Evolutionary conservation across 495 filamentous ascomycete species (phyloP).

Genomic region (Podospora pseudocomata): DNA sequence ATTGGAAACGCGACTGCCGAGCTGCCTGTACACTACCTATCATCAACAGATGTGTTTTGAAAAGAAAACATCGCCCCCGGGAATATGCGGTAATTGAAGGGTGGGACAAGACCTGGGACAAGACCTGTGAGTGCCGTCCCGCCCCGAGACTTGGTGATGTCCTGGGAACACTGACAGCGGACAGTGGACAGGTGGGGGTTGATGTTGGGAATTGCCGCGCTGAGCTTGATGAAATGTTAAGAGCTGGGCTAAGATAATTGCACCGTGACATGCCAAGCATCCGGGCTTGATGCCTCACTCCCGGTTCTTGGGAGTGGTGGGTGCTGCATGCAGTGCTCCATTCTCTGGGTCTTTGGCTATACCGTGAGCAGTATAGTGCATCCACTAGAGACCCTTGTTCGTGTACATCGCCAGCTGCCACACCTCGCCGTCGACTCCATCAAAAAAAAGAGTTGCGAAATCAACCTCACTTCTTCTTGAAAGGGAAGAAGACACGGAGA

Average conservation of each 20-base stretch:
- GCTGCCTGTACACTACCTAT: neutral
- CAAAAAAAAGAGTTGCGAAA: neutral
- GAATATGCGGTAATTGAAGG: neutral
- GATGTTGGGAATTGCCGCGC: slow-evolving; percentile 1
- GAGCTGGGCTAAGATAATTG: slow-evolving; percentile 1
- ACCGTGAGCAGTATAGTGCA: neutral
- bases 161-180: neutral
- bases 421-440: neutral
- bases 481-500: neutral
- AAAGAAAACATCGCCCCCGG: too few relatives aligned
- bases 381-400: slow-evolving; percentile 4
- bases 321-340: slow-evolving; percentile 2
- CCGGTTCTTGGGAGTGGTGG: slow-evolving; percentile 1
- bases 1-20: slow-evolving; percentile 4
- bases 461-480: neutral
- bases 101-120: slow-evolving; percentile 4
- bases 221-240: neutral
- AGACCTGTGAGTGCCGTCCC: neutral
- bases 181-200: neutral
- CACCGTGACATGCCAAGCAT: slow-evolving; percentile 4
- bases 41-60: too few relatives aligned
- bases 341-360: neutral
- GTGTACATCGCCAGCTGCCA: neutral
- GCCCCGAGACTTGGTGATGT: slow-evolving; percentile 1
- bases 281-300: slow-evolving; percentile 4